These are phyloP conservation scores for Metschnikowia bowlesiae DNA, from an alignment of 805 yeast genomes.

Conservation along the genomic window DNA sequence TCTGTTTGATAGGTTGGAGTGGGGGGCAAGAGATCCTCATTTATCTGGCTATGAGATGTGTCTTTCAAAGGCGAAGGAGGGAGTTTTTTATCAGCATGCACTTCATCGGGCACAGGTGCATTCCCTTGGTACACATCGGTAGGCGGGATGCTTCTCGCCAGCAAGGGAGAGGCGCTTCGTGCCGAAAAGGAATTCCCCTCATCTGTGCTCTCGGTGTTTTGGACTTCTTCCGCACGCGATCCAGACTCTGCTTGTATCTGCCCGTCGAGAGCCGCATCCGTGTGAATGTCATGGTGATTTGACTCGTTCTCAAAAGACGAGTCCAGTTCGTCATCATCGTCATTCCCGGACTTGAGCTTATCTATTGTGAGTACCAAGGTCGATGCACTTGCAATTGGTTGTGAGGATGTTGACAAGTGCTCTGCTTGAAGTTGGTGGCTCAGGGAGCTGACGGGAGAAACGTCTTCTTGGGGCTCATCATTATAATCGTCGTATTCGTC, in stretches of 20 bases:
- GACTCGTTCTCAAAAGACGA: constrained; percentile 3
- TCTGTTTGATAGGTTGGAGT: constrained; percentile 23
- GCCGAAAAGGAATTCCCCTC: not conserved
- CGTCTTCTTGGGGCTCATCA: constrained; percentile 25
- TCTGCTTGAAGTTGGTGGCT: not conserved
- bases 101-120: not conserved
- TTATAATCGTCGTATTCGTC: constrained; percentile 29
- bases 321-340: constrained; percentile 6
- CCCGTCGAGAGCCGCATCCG: not conserved
- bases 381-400: constrained; percentile 4
- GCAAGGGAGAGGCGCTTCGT: not conserved
- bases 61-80: not conserved
- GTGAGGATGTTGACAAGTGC: not conserved
- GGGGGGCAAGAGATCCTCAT: constrained; percentile 21
- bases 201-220: not conserved
- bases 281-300: not conserved
- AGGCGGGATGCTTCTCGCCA: not conserved
- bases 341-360: constrained; percentile 4
- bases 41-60: not conserved
- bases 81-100: not conserved
- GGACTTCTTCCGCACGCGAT: not conserved
- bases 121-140: not conserved
- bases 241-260: not conserved
- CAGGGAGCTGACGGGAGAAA: not conserved
- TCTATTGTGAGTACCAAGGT: constrained; percentile 36